These are phyloP conservation scores for Phyllosticta capitalensis DNA, from an alignment of 2,329 filamentous ascomycete genomes.

Conservation along the genomic window DNA sequence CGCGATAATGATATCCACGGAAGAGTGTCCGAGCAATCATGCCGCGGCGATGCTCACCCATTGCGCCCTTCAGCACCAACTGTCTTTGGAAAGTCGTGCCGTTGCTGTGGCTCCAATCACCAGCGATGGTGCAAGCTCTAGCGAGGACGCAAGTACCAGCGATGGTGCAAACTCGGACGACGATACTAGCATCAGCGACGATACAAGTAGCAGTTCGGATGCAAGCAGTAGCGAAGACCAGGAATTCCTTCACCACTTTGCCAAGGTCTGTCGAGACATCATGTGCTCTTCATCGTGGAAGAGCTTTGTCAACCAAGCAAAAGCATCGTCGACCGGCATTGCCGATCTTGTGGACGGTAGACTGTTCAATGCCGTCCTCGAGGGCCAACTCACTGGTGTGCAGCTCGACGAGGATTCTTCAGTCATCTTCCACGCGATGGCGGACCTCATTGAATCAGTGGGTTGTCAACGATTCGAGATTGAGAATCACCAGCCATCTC, in stretches of 20 bases:
- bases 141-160: too few relatives aligned
- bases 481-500: neutral
- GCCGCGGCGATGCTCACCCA: neutral
- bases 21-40: neutral
- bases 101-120: neutral
- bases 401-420: neutral
- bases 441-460: neutral
- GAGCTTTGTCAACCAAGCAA: neutral
- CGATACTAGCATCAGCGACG: too few relatives aligned
- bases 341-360: conserved; percentile 49
- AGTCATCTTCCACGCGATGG: neutral
- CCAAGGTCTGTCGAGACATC: neutral
- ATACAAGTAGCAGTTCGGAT: too few relatives aligned
- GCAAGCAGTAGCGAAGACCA: neutral
- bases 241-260: neutral
- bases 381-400: neutral
- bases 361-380: conserved; percentile 24
- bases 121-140: neutral
- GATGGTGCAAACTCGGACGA: too few relatives aligned
- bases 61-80: neutral
- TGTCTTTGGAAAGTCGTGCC: neutral
- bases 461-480: too few relatives aligned
- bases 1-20: neutral
- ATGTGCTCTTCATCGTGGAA: neutral
- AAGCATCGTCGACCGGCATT: conserved; percentile 24